These are phyloP conservation scores for Physaria fendleri DNA, from an alignment of 345 rosid genomes.

Conservation along the genomic window DNA sequence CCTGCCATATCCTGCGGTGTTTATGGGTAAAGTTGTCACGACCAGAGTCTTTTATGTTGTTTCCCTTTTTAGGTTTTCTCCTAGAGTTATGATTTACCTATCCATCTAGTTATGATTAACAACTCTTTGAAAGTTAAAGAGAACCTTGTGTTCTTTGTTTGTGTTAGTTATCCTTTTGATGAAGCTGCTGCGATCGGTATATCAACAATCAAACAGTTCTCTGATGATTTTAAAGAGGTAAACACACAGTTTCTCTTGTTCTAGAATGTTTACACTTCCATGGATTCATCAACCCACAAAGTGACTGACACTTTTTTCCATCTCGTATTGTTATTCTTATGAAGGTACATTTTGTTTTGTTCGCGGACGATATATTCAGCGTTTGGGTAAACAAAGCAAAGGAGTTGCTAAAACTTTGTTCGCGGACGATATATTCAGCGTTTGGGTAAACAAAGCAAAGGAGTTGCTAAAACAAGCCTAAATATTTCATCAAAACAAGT, in stretches of 20 bases:
- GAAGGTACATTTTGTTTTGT: conserved; percentile 81
- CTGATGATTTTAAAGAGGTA: conserved; percentile 77
- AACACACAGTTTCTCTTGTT: not conserved
- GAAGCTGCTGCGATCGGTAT: conserved; percentile 75
- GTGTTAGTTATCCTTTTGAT: conserved; percentile 67
- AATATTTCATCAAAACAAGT: conserved; percentile 37
- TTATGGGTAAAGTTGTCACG: conserved; percentile 41
- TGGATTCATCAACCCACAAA: not conserved
- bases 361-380: conserved; percentile 46
- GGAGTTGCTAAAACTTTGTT: conserved; percentile 59
- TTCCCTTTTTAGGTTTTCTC: not conserved
- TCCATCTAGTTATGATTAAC: not conserved
- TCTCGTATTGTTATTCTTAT: conserved; percentile 5
- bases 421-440: conserved; percentile 42
- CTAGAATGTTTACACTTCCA: not conserved
- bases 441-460: conserved; percentile 68
- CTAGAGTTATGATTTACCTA: not conserved
- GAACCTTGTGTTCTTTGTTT: not conserved
- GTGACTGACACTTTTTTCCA: not conserved
- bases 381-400: conserved; percentile 69
- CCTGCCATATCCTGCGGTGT: conserved; percentile 86
- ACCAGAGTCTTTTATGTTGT: not conserved
- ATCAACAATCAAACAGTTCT: conserved; percentile 63
- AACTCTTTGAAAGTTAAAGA: not conserved
- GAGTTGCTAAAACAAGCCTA: conserved; percentile 59